Base-by-base conservation (phyloP, 1,284 basidiomycete genomes). In the Apiotrichum veenhuisii region DNA sequence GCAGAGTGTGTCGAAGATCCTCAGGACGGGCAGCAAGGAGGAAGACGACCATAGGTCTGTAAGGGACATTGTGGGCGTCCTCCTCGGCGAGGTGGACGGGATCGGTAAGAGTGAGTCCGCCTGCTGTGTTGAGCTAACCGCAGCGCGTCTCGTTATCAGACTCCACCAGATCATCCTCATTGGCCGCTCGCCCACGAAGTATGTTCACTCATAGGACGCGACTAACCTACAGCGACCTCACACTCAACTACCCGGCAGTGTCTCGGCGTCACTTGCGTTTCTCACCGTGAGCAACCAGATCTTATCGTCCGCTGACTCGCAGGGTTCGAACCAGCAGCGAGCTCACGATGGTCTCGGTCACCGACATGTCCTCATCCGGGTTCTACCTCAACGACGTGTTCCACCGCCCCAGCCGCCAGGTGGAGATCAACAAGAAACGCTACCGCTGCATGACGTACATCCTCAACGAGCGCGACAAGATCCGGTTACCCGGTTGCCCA, bases 351-450 rank as follows among this genome's bases (percentile, higher is more conserved):
- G 62, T 61, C 11, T 54, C 20, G 25, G 22, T 63, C 18, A 63
- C 89, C 85, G 89, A 91, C 70, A 38, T 84, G 20, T 91, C 89
- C 0, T 83, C 84, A n/a, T 90, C 90, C 63, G 89, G 89, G 2
- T 77, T 89, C 38, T 70, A 82, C 34, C 77, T 89, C 51, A 91
- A 91, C 67, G 84, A 82, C 0, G 81, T 86, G 64, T 82, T 89
- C 44, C 80, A 81, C 43, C 55, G 44, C 18, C 45, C 52, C 1
- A 27, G 23, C 15, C 18, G 40, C 14, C 27, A 44, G 1, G 53
- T 49, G 9, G 85, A 84, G 68, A 22, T 48, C 0, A 43, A 40
- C 15, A 44, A 52, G 12, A 52, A 52, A 15, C 37, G 47, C 1
- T 15, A 25, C 2, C 50, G 36, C 7, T 44, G 40, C 41, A 54